Evolutionary conservation across 495 filamentous ascomycete genomes (phyloP), one percentile per base, ranked within the genome.

Genomic region (Penicillium longicatenatum): DNA sequence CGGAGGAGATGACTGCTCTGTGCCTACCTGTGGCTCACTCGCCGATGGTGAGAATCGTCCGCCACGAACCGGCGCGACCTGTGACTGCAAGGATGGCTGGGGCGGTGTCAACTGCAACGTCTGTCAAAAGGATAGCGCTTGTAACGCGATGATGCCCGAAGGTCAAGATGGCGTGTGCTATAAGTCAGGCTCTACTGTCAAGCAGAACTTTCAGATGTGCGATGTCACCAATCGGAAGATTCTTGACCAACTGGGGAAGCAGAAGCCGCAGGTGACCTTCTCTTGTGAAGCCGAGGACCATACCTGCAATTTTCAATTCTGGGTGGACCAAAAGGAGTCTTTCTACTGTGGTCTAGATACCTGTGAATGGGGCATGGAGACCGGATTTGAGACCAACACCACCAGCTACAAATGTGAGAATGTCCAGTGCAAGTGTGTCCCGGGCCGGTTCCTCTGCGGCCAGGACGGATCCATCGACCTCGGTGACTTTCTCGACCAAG

Each of bases 101-200:
- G 84, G 83, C n/a, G 94, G 94, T 59, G 93, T 98, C 74, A 98
- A 98, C 79, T 98, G 94, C 82, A 98, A 98, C 69, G 91, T 98
- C 54, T 98, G 94, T 75, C 82, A 87, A 45, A 83, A 85, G 16
- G 80, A 98, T 68, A 75, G 87, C 55, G 92, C 89, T 12, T 98
- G 94, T 68, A 80, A 91, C 71, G 83, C 89, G 8, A 74, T 98
- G 73, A 94, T 93, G 84, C 90, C 92, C 3, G 82, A 82, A 1
- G 70, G 78, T n/a, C 79, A 88, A 41, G 91, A 84, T 42, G 93
- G 91, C 29, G 90, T 95, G 21, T 98, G 94, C 77, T 96, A 96
- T 64, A 89, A 89, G 61, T 86, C 93, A 61, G 93, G 92, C 39
- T 83, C 96, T 58, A 88, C 94, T 6, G 86, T 97, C 29, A 90